These are phyloP conservation scores for Iris pallida DNA, from an alignment of 116 monocot genomes.

Conservation along the genomic window DNA sequence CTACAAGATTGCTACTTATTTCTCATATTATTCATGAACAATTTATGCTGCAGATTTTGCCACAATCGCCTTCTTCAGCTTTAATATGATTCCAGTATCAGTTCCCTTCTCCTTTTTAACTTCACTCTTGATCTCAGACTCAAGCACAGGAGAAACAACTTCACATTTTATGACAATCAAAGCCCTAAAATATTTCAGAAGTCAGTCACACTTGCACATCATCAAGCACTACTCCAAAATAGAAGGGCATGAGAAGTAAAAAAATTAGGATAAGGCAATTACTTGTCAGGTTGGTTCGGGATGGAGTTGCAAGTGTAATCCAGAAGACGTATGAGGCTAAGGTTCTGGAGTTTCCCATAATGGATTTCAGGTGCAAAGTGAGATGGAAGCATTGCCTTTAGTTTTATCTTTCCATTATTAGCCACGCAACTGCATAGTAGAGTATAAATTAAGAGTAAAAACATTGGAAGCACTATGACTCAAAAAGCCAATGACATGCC, in stretches of 20 bases:
- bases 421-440: conserved; percentile 68
- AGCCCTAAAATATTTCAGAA: conserved; percentile 35
- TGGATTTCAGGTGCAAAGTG: conserved; percentile 58
- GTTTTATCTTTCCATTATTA: conserved; percentile 71
- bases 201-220: too few species aligned
- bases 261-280: background rate
- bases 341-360: conserved; percentile 80
- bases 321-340: conserved; percentile 70
- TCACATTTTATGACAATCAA: conserved; percentile 88
- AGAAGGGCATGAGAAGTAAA: background rate
- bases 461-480: too few species aligned
- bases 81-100: conserved; percentile 39
- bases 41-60: conserved; percentile 88
- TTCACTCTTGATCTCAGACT: conserved; percentile 52
- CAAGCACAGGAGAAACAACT: conserved; percentile 59
- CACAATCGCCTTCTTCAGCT: conserved; percentile 54
- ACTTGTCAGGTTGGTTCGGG: conserved; percentile 79
- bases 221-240: background rate
- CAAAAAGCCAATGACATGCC: too few species aligned
- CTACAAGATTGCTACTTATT: conserved; percentile 37
- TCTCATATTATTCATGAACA: conserved; percentile 63
- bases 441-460: too few species aligned
- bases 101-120: conserved; percentile 2
- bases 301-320: conserved; percentile 91
- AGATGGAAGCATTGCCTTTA: conserved; percentile 86